These are phyloP conservation scores for Malassezia equina DNA, from an alignment of 1,284 basidiomycete species.

Conservation along the genomic window DNA sequence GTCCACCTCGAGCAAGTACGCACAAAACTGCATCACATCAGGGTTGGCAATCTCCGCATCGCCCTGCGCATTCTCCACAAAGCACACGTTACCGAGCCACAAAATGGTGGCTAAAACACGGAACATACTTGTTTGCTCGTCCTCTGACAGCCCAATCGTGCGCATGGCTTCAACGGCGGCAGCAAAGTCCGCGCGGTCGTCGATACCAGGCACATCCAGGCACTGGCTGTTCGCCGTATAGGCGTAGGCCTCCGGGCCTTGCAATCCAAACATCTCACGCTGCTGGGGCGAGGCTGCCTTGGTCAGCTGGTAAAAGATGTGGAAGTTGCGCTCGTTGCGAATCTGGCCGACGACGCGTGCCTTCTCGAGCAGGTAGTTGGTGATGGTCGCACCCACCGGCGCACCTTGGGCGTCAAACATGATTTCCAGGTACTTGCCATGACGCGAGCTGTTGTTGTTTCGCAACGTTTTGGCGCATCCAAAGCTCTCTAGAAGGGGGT, in stretches of 20 bases:
- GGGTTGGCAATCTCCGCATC: slow-evolving; percentile 73
- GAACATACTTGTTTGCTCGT: slow-evolving; percentile 87
- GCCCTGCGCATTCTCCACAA: slow-evolving; percentile 81
- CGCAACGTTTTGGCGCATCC: slow-evolving; percentile 97
- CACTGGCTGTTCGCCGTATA: slow-evolving; percentile 89
- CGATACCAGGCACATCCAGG: slow-evolving; percentile 79
- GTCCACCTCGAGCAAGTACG: slow-evolving; percentile 85
- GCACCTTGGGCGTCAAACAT: slow-evolving; percentile 91
- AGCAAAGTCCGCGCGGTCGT: slow-evolving; percentile 74
- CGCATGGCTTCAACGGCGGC: slow-evolving; percentile 93
- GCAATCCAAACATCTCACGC: slow-evolving; percentile 87
- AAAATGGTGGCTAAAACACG: slow-evolving; percentile 83
- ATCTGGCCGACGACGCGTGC: slow-evolving; percentile 91
- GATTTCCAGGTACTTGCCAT: slow-evolving; percentile 98
- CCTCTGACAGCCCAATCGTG: slow-evolving; percentile 69
- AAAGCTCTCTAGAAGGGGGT: slow-evolving; percentile 93
- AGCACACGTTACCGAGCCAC: slow-evolving; percentile 74
- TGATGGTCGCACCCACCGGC: slow-evolving; percentile 94
- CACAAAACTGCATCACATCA: slow-evolving; percentile 87
- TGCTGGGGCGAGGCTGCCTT: slow-evolving; percentile 83
- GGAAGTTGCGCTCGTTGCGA: slow-evolving; percentile 91
- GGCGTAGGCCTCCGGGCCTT: slow-evolving; percentile 87
- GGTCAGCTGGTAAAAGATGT: slow-evolving; percentile 99
- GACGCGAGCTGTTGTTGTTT: slow-evolving; percentile 97
- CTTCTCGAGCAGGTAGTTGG: slow-evolving; percentile 96